phyloP scores from a whole-genome alignment of 352 stramenopile species.

The Saprolegnia diclina region DNA sequence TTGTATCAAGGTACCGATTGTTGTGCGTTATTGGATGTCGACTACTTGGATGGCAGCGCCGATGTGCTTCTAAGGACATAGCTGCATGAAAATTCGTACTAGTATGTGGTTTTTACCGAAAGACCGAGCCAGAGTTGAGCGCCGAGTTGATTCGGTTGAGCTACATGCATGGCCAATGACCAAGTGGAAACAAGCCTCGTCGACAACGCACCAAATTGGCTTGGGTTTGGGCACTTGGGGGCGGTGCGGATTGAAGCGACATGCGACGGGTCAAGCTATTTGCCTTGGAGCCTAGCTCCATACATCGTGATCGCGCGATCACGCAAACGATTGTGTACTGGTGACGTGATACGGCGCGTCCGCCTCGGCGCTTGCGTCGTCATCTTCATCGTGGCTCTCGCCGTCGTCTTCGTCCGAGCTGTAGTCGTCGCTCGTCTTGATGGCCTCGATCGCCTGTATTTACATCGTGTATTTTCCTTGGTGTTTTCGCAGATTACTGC shows the following conservation, averaged over 20 bases:
- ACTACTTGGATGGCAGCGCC: too few species aligned
- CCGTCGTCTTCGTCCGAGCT: slow-evolving; percentile 54
- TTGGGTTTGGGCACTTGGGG: slow-evolving; percentile 9
- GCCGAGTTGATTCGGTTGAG: slow-evolving; percentile 20
- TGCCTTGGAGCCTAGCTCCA: not conserved
- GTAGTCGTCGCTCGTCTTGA: slow-evolving; percentile 60
- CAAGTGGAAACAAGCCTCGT: too few species aligned
- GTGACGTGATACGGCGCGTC: not conserved
- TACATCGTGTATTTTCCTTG: too few species aligned
- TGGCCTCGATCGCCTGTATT: slow-evolving; percentile 55
- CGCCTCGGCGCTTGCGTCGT: not conserved
- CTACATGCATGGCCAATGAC: slow-evolving; percentile 6
- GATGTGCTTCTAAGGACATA: too few species aligned
- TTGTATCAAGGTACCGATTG: too few species aligned
- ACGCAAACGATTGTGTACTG: not conserved
- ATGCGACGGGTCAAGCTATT: not conserved
- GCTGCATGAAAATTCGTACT: too few species aligned
- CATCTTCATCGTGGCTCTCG: slow-evolving; percentile 39
- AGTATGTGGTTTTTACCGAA: not conserved
- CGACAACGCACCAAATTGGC: slow-evolving; percentile 7
- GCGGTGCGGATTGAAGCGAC: not conserved
- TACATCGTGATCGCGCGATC: not conserved
- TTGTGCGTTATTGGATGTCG: too few species aligned
- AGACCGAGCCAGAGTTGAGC: not conserved
- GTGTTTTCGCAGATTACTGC: slow-evolving; percentile 17